A percentile compares a stretch with the other conserved stretches of the same genome.
Conservation (phyloP, 2,329 filamentous ascomycete genomes). For the Xylaria sp. region DNA sequence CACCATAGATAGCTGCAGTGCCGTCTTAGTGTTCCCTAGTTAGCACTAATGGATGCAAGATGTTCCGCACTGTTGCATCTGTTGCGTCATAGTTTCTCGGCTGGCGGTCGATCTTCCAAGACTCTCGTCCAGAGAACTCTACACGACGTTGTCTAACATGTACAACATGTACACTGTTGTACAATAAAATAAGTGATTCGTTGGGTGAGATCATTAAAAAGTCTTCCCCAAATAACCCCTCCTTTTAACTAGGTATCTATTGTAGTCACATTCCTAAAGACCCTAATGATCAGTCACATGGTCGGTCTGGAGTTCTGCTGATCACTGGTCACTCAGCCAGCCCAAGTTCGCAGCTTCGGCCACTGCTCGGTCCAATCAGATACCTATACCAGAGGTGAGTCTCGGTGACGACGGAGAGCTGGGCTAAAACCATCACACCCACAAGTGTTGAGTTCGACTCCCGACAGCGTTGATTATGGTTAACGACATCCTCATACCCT, state of each 20-base stretch:
- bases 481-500: too few relatives aligned
- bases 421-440: neutral
- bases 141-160: neutral
- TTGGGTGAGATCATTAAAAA: neutral
- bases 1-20: neutral
- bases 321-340: slow-evolving; percentile 15
- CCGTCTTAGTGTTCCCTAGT: slow-evolving; percentile 13
- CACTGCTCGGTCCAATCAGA: slow-evolving; percentile 2
- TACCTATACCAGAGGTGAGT: neutral
- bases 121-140: too few relatives aligned
- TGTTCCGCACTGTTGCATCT: slow-evolving; percentile 26
- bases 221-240: neutral
- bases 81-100: slow-evolving; percentile 14
- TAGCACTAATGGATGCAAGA: slow-evolving; percentile 15
- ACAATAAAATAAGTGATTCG: neutral
- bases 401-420: neutral
- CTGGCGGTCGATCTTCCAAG: slow-evolving; percentile 7
- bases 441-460: too few relatives aligned
- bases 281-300: slow-evolving; percentile 23
- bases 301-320: slow-evolving; percentile 8
- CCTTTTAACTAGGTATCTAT: neutral
- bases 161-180: neutral
- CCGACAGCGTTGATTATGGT: too few relatives aligned
- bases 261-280: slow-evolving; percentile 6
- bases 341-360: slow-evolving; percentile 10